Base-by-base conservation (phyloP, 2,329 filamentous ascomycete species). In the Botrytis galanthina region DNA sequence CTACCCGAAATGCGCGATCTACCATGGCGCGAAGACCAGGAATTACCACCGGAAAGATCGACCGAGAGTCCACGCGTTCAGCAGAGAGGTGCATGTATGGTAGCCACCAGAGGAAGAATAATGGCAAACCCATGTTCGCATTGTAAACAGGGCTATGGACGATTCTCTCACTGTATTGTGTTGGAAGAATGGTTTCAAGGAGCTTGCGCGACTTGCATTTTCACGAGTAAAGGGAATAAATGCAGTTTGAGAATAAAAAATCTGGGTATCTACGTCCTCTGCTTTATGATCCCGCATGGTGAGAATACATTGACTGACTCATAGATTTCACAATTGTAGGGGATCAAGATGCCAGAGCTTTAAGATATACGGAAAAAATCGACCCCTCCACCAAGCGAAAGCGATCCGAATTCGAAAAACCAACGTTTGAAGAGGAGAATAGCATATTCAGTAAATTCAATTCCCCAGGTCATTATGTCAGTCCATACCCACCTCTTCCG, bases 181-280 rank as follows among this genome's bases (percentile, higher is more conserved):
- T 26, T 79, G 70, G 74, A 75, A 12, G 59, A 75, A 48, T 80
- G 76, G 76, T 80, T 78, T 73, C 76, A 78, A 42, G 79, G 79
- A 48, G 77, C 77, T 32, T 80, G 78, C 71, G 71, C 75, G 29
- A 74, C 75, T 57, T 80, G 79, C 67, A 75, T 77, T 8, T 79
- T 79, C 63, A 79, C 75, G 14, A 76, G 75, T 18, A 79, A 77
- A 59, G 77, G 77, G 1, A 77, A 78, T 57, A 77, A 77, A 59
- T 80, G 78, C 61, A 79, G 76, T 63, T 68, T 79, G 63, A 74
- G 77, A 59, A 70, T 73, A 35, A 73, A 77, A 59, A 69, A 73
- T 37, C 75, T 76, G 63, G 77, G 77, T 77, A 72, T 63, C 54
- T 73, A 44, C 39, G 32, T 20, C 22, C 37, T n/a, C 37, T 48